phyloP scores from a whole-genome alignment of 257 asterid species.

The Jacaranda copaia region DNA sequence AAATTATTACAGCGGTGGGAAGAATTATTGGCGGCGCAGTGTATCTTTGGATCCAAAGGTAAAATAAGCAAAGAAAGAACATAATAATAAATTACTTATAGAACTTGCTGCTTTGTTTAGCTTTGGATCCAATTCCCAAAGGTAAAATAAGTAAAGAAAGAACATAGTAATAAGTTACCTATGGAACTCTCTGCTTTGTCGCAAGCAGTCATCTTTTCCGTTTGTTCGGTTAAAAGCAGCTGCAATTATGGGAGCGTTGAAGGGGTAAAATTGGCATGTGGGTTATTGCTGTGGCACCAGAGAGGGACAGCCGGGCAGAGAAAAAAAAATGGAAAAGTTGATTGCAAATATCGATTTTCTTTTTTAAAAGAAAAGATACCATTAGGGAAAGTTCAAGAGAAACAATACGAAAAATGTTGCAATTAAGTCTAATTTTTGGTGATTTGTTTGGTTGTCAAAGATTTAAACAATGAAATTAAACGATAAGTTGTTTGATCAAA shows the following conservation, averaged over 20 bases:
- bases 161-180: neutral
- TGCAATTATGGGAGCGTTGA: neutral
- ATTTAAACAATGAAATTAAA: too few relatives aligned
- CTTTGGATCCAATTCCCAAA: slow-evolving; percentile 46
- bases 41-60: slow-evolving; percentile 42
- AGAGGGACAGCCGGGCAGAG: neutral
- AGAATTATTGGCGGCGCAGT: too few relatives aligned
- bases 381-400: neutral
- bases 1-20: too few relatives aligned
- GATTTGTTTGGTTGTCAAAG: too few relatives aligned
- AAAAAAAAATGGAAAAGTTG: neutral
- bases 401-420: too few relatives aligned
- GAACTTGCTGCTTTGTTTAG: too few relatives aligned
- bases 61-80: neutral
- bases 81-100: too few relatives aligned
- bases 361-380: neutral
- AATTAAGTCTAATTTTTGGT: too few relatives aligned
- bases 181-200: slow-evolving; percentile 43
- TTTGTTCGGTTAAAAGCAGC: slow-evolving; percentile 48
- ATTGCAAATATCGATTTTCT: too few relatives aligned
- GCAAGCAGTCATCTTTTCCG: slow-evolving; percentile 43
- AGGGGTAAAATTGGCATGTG: slow-evolving; percentile 28
- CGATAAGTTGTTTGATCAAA: too few relatives aligned
- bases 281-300: neutral
- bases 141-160: slow-evolving; percentile 1